These are phyloP conservation scores for Rutidosis leptorrhynchoides DNA, from an alignment of 129 eudicot genomes.

Conservation along the genomic window DNA sequence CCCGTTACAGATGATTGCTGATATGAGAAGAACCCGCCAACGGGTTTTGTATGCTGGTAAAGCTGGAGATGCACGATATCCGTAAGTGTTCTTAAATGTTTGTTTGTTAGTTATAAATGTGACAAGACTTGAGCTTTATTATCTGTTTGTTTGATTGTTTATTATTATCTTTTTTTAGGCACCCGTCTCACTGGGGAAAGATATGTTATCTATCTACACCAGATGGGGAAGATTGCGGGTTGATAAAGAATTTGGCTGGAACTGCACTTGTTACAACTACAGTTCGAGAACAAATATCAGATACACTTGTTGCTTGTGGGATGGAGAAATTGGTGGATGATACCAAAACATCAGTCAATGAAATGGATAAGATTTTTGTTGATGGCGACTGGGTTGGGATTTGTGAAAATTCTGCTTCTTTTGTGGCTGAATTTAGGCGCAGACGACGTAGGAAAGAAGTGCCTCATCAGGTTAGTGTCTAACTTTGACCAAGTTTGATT, in stretches of 20 bases:
- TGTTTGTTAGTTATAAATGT: neutral
- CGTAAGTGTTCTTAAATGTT: constrained; percentile 61
- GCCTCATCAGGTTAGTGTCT: constrained; percentile 49
- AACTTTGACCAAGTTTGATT: neutral
- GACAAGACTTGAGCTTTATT: neutral
- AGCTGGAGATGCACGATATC: constrained; percentile 97
- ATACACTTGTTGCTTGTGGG: constrained; percentile 52
- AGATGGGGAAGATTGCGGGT: constrained; percentile 94
- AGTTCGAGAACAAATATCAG: constrained; percentile 33
- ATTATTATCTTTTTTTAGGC: constrained; percentile 47
- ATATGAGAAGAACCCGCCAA: constrained; percentile 88
- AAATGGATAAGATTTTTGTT: constrained; percentile 56
- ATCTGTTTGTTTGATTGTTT: neutral
- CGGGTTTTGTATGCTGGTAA: constrained; percentile 80
- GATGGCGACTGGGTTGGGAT: constrained; percentile 90
- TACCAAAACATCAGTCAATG: constrained; percentile 39
- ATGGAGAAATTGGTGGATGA: constrained; percentile 64
- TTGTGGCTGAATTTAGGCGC: constrained; percentile 62
- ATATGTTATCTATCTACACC: constrained; percentile 84
- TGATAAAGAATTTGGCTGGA: constrained; percentile 82
- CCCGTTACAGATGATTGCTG: constrained; percentile 73
- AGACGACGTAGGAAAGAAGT: constrained; percentile 57
- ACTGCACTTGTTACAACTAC: constrained; percentile 74
- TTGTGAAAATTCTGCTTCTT: constrained; percentile 58
- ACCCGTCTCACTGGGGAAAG: constrained; percentile 97